A percentile compares a stretch with the other conserved stretches of the same genome.
phyloP scores from a whole-genome alignment of 1,139 yeast species.

The Nakaseomyces uthaithaninus region DNA sequence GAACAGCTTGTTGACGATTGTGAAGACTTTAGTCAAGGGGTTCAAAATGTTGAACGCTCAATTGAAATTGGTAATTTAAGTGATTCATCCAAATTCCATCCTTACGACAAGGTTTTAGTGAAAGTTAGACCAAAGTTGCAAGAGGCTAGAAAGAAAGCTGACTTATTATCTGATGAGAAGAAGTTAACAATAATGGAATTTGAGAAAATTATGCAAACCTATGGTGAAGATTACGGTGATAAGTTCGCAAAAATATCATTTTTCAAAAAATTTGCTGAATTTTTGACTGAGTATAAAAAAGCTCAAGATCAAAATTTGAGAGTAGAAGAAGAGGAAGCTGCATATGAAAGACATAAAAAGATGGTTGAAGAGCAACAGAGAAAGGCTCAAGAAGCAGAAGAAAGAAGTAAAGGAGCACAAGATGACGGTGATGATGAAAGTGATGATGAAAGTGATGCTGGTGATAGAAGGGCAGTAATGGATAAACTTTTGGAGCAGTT shows the following conservation, averaged over 20 bases:
- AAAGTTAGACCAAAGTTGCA: slow-evolving; percentile 59
- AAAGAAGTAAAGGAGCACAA: slow-evolving; percentile 11
- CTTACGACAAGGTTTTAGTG: slow-evolving; percentile 55
- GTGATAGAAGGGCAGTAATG: slow-evolving; percentile 50
- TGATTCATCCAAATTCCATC: slow-evolving; percentile 68
- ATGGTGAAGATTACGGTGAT: slow-evolving; percentile 72
- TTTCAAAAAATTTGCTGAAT: slow-evolving; percentile 57
- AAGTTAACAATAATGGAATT: slow-evolving; percentile 58
- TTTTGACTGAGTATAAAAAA: slow-evolving; percentile 56
- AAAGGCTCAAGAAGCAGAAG: slow-evolving; percentile 20
- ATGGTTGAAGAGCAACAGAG: slow-evolving; percentile 42
- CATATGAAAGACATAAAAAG: slow-evolving; percentile 59
- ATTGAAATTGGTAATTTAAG: slow-evolving; percentile 70
- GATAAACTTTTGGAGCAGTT: slow-evolving; percentile 64
- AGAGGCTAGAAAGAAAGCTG: slow-evolving; percentile 59
- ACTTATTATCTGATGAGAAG: slow-evolving; percentile 54
- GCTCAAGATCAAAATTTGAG: slow-evolving; percentile 58
- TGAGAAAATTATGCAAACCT: slow-evolving; percentile 60
- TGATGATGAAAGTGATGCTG: slow-evolving; percentile 29
- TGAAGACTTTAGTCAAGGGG: slow-evolving; percentile 45
- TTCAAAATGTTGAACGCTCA: slow-evolving; percentile 63
- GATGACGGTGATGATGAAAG: slow-evolving; percentile 25
- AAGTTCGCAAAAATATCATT: slow-evolving; percentile 59
- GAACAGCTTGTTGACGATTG: slow-evolving; percentile 63
- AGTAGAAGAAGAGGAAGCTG: slow-evolving; percentile 60